Base-by-base conservation (phyloP, 306 rosid genomes). In the Dalbergia oliveri region DNA sequence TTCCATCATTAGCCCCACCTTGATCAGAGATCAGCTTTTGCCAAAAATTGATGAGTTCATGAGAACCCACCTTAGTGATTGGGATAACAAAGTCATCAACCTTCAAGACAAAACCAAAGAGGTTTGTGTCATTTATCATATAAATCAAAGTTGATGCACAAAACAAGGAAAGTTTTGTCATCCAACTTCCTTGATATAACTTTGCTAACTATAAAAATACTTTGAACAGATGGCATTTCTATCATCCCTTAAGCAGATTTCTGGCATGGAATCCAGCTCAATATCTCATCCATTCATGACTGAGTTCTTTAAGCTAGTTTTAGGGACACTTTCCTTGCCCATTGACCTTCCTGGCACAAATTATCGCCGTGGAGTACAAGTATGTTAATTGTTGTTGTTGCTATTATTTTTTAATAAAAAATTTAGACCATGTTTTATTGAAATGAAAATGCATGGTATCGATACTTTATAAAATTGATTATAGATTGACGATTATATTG, bases 271-370 rank as follows among this genome's bases (percentile, higher is more conserved):
- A 71, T 80, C 94, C 7, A 85, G 93, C 64, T 77, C 97, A 44
- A 84, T 90, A 14, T 75, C 88, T 31, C 77, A 79, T 12, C 84
- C 88, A 19, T 91, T 96, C 88, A 89, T 86, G 88, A 80, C 88
- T 9, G 97, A 93, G 88, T 96, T 96, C 83, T 96, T 96, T 61
- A 96, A 93, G 83, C 92, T 96, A 1, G 99, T 96, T 69, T 66
- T 93, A 39, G 99, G 99, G 26, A 96, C 99, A 5, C 85, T 96
- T 33, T 96, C 99, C 41, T 84, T 96, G 68, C 99, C 99, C 6
- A 93, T 96, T 80, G 86, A 96, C 37, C 92, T 96, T 86, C 99
- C 99, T 1, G 93, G 98, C 76, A 91, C 99, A 0, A 91, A 91
- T 77, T 96, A 96, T 79, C 87, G 89, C 58, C 86, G 78, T 6